A percentile compares a stretch with the other conserved stretches of the same genome.
Evolutionary conservation across 1,284 basidiomycete species (phyloP).

Genomic region (Cutaneotrichosporon cavernicola): DNA sequence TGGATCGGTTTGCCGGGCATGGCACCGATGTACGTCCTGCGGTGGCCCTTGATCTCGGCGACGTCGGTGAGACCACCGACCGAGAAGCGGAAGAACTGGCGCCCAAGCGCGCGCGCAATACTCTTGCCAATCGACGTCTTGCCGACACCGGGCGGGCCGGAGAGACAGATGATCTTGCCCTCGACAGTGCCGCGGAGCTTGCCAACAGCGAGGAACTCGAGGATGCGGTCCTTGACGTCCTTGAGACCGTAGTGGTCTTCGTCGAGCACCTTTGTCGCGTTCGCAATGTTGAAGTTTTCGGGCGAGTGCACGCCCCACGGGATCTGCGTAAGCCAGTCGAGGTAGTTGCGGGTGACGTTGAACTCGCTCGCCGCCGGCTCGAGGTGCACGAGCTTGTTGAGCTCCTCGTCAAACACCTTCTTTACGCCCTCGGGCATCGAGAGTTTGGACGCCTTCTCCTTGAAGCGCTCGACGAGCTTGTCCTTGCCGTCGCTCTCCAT

Average conservation of each 20-base stretch:
- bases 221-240: constrained; percentile 94
- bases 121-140: constrained; percentile 94
- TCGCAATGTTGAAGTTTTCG: constrained; percentile 87
- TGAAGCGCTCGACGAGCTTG: constrained; percentile 94
- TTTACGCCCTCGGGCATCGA: constrained; percentile 91
- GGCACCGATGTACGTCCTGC: constrained; percentile 93
- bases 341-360: constrained; percentile 93
- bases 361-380: constrained; percentile 93
- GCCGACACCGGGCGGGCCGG: constrained; percentile 95
- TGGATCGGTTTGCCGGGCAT: constrained; percentile 98
- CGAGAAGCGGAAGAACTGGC: constrained; percentile 65
- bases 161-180: constrained; percentile 96
- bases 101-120: constrained; percentile 51
- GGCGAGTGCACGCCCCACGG: constrained; percentile 95
- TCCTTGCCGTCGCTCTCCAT: constrained; percentile 93
- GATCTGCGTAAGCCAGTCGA: constrained; percentile 94
- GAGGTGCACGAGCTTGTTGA: constrained; percentile 85
- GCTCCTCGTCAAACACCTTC: constrained; percentile 96
- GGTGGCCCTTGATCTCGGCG: constrained; percentile 98
- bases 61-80: constrained; percentile 97
- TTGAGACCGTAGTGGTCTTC: constrained; percentile 96
- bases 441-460: constrained; percentile 77
- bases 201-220: constrained; percentile 97
- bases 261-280: constrained; percentile 82
- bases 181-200: constrained; percentile 95